Conservation (phyloP, 2,329 filamentous ascomycete genomes). For the Annulohypoxylon truncatum region DNA sequence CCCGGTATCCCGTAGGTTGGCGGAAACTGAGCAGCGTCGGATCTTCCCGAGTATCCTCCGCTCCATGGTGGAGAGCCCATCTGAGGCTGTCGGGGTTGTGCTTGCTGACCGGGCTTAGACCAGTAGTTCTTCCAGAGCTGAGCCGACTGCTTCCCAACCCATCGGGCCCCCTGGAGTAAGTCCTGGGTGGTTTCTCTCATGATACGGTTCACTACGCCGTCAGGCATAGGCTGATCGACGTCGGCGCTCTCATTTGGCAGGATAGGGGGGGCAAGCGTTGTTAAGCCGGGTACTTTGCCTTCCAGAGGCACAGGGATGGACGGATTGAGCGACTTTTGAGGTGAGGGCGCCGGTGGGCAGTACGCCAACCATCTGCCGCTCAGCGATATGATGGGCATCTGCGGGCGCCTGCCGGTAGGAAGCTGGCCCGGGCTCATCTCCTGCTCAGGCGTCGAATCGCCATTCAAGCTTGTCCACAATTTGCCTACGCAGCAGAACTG, state of each 20-base stretch:
- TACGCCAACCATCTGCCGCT: slow-evolving; percentile 82
- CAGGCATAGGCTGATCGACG: slow-evolving; percentile 77
- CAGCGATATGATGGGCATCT: slow-evolving; percentile 75
- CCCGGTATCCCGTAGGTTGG: slow-evolving; percentile 77
- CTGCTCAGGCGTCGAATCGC: slow-evolving; percentile 60
- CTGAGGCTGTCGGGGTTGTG: slow-evolving; percentile 58
- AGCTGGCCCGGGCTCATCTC: slow-evolving; percentile 55
- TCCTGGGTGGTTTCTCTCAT: slow-evolving; percentile 84
- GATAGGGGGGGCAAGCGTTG: slow-evolving; percentile 74
- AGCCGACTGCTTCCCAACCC: slow-evolving; percentile 80
- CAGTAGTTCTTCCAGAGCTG: slow-evolving; percentile 86
- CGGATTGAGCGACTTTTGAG: slow-evolving; percentile 76
- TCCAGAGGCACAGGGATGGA: slow-evolving; percentile 67
- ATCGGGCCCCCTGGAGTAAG: slow-evolving; percentile 77
- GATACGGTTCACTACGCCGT: slow-evolving; percentile 79
- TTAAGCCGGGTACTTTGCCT: slow-evolving; percentile 66
- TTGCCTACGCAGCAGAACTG: slow-evolving; percentile 81
- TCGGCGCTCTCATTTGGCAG: slow-evolving; percentile 74
- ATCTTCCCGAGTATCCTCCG: slow-evolving; percentile 57
- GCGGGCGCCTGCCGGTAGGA: slow-evolving; percentile 58
- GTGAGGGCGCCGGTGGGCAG: slow-evolving; percentile 77
- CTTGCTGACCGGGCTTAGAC: slow-evolving; percentile 64
- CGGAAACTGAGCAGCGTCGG: slow-evolving; percentile 71
- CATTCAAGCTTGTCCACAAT: slow-evolving; percentile 87
- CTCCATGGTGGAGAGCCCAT: slow-evolving; percentile 61